Evolutionary conservation across 2,329 filamentous ascomycete genomes (phyloP).

Genomic region (Stachybotrys chlorohalonatus): DNA sequence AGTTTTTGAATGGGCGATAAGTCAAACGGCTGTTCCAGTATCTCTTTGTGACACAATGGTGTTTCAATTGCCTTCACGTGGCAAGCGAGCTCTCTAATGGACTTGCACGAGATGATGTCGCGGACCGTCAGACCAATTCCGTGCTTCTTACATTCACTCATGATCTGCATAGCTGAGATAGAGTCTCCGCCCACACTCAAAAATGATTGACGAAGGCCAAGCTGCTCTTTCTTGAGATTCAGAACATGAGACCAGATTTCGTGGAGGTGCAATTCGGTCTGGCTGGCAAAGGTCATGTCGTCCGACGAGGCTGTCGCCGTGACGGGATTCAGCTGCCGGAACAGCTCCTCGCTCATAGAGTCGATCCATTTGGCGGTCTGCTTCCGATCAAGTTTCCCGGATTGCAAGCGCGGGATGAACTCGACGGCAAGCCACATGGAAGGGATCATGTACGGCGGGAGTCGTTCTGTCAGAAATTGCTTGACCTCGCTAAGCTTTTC

Average conservation of each 20-base stretch:
- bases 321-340: constrained; percentile 3
- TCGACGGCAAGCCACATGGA: constrained; percentile 11
- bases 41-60: constrained; percentile 1
- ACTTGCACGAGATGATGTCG: constrained; percentile 17
- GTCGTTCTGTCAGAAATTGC: constrained; percentile 5
- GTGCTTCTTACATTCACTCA: constrained; percentile 22
- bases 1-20: constrained; percentile 8
- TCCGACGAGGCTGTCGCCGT: neutral
- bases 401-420: constrained; percentile 9
- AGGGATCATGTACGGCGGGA: constrained; percentile 12
- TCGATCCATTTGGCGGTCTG: constrained; percentile 1
- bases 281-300: constrained; percentile 2
- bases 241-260: constrained; percentile 4
- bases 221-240: constrained; percentile 11
- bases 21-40: constrained; percentile 3
- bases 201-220: constrained; percentile 17
- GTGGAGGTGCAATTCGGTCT: neutral
- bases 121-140: constrained; percentile 16
- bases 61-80: neutral
- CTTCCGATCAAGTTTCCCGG: constrained; percentile 11
- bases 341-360: neutral
- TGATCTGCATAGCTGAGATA: constrained; percentile 29
- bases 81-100: constrained; percentile 5
- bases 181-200: constrained; percentile 31
- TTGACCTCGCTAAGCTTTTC: constrained; percentile 6